A percentile compares a stretch with the other conserved stretches of the same genome.
These are phyloP conservation scores for Sonneratia caseolaris DNA, from an alignment of 345 rosid genomes.

Conservation along the genomic window DNA sequence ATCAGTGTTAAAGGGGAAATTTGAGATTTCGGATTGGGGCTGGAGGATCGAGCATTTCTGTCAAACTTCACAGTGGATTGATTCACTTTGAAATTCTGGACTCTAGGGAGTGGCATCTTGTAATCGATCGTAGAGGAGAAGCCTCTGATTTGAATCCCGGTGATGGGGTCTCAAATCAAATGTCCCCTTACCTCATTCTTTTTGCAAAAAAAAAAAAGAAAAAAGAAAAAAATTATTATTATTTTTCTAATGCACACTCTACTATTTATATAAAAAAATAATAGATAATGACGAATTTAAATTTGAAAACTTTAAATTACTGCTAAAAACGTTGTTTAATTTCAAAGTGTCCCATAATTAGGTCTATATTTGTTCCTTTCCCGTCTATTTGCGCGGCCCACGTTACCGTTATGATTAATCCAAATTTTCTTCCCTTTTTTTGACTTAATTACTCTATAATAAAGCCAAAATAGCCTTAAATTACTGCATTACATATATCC, in stretches of 20 bases:
- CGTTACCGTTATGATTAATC: slow-evolving; percentile 32
- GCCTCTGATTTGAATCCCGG: background rate
- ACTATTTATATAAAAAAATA: no score
- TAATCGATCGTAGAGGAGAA: background rate
- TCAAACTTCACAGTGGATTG: background rate
- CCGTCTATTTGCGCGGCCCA: slow-evolving; percentile 27
- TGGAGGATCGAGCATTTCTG: background rate
- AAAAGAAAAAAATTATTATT: no score
- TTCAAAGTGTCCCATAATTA: background rate
- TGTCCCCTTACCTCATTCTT: background rate
- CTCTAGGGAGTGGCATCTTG: background rate
- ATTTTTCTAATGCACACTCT: no score
- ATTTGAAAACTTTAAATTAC: no score
- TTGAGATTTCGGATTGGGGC: no score
- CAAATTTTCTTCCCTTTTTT: background rate
- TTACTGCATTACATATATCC: no score
- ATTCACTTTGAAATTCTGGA: background rate
- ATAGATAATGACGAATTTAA: no score
- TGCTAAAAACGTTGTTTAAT: background rate
- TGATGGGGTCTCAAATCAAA: background rate
- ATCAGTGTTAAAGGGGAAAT: no score
- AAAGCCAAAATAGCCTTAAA: no score
- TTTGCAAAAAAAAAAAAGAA: no score
- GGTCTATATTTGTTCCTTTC: background rate
- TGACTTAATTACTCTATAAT: background rate